A percentile compares a stretch with the other conserved stretches of the same genome.
phyloP scores from a whole-genome alignment of 352 stramenopile genomes.

The Achlya hypogyna region DNA sequence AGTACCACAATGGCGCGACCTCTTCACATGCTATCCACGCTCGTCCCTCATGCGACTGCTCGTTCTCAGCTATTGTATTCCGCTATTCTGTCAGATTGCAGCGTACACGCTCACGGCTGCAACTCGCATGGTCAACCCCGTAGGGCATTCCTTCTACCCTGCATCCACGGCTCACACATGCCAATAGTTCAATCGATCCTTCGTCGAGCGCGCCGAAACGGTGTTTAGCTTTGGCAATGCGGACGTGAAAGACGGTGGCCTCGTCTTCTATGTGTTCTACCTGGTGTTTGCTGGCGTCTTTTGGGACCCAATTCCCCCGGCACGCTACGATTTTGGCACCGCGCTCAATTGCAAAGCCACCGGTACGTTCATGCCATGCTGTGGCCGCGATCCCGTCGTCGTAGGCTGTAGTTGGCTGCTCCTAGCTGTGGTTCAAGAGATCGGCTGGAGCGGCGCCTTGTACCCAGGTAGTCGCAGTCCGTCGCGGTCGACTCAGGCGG shows the following conservation, averaged over 20 bases:
- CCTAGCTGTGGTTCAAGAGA: conserved; percentile 70
- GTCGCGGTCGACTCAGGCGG: not conserved
- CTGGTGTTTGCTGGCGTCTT: conserved; percentile 70
- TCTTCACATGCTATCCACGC: conserved; percentile 77
- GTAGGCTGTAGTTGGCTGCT: conserved; percentile 82
- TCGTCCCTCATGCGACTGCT: conserved; percentile 65
- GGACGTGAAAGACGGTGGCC: conserved; percentile 69
- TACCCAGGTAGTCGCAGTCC: conserved; percentile 48
- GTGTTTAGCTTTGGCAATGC: conserved; percentile 85
- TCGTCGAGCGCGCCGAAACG: conserved; percentile 78
- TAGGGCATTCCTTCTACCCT: conserved; percentile 26
- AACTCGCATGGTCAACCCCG: conserved; percentile 81
- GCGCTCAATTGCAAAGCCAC: conserved; percentile 54
- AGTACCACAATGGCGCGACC: conserved; percentile 64
- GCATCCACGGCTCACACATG: not conserved
- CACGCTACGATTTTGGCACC: conserved; percentile 71
- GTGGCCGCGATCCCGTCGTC: not conserved
- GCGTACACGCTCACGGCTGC: conserved; percentile 80
- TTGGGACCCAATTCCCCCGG: conserved; percentile 74
- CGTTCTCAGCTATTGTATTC: conserved; percentile 73
- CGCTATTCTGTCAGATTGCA: conserved; percentile 69
- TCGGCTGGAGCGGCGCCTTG: conserved; percentile 80
- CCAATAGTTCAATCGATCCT: conserved; percentile 72
- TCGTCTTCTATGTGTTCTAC: conserved; percentile 86
- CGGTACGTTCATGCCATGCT: conserved; percentile 35